A percentile compares a stretch with the other conserved stretches of the same genome.
These are phyloP conservation scores for Fusarium sp. DNA, from an alignment of 2,329 filamentous ascomycete species.

Conservation along the genomic window DNA sequence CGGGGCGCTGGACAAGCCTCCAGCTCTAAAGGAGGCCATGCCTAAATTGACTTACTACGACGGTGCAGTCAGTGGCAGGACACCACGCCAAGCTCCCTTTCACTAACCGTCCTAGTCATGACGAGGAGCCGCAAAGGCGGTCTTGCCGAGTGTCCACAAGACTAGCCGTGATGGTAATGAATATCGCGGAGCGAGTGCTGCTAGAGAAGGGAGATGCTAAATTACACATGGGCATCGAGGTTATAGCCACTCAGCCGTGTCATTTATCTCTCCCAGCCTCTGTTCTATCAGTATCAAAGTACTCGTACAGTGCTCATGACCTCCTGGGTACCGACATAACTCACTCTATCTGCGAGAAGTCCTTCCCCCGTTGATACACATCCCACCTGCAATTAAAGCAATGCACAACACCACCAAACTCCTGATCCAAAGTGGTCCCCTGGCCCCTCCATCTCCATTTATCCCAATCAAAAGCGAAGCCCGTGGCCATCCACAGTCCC, in stretches of 20 bases:
- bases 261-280: neutral
- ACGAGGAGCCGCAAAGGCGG: constrained; percentile 24
- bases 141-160: constrained; percentile 32
- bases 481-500: constrained; percentile 36
- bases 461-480: constrained; percentile 31
- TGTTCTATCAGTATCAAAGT: neutral
- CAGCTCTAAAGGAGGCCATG: neutral
- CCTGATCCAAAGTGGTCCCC: constrained; percentile 31
- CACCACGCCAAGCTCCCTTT: constrained; percentile 5
- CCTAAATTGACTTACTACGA: constrained; percentile 8
- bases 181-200: constrained; percentile 31
- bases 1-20: neutral
- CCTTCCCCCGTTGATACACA: constrained; percentile 7
- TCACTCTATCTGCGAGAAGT: constrained; percentile 1
- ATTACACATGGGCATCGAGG: constrained; percentile 8
- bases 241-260: neutral
- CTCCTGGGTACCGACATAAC: neutral
- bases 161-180: constrained; percentile 23
- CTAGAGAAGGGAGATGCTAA: constrained; percentile 11
- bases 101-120: constrained; percentile 17
- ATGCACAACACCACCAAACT: constrained; percentile 42
- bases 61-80: constrained; percentile 10
- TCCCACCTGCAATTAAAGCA: constrained; percentile 36
- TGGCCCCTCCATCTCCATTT: constrained; percentile 11
- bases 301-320: neutral